Evolutionary conservation across 805 yeast genomes (phyloP).

Genomic region (Ogataea corticis): DNA sequence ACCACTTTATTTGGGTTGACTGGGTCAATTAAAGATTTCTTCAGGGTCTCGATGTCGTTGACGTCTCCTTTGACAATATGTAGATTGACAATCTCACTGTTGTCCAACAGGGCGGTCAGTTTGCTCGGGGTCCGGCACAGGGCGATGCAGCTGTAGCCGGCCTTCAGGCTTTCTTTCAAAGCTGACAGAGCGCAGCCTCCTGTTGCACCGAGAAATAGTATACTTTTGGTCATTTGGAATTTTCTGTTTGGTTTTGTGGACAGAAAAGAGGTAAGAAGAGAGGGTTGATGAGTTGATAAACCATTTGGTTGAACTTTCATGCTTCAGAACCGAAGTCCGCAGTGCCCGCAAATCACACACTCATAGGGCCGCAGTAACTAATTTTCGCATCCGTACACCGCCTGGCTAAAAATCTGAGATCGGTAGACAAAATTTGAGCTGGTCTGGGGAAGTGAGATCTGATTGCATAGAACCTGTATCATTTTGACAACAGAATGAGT

Average conservation of each 20-base stretch:
- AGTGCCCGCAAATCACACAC: no score
- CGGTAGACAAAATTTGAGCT: no score
- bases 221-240: neutral
- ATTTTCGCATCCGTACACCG: no score
- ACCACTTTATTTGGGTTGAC: neutral
- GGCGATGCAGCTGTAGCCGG: conserved; percentile 3
- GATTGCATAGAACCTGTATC: no score
- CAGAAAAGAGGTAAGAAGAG: no score
- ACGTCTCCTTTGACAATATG: neutral
- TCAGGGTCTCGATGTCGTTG: neutral
- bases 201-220: conserved; percentile 1
- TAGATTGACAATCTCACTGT: neutral
- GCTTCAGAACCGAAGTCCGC: no score
- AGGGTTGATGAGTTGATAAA: no score
- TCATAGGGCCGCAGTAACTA: no score
- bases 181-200: conserved; percentile 4
- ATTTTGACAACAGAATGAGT: neutral
- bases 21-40: neutral
- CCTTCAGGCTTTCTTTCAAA: neutral
- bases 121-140: conserved; percentile 2
- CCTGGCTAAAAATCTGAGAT: no score
- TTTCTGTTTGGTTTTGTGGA: no score
- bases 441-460: neutral
- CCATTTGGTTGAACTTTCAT: no score
- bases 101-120: neutral